Conservation (phyloP, 2,329 filamentous ascomycete species). For the Parastagonospora nodorum region DNA sequence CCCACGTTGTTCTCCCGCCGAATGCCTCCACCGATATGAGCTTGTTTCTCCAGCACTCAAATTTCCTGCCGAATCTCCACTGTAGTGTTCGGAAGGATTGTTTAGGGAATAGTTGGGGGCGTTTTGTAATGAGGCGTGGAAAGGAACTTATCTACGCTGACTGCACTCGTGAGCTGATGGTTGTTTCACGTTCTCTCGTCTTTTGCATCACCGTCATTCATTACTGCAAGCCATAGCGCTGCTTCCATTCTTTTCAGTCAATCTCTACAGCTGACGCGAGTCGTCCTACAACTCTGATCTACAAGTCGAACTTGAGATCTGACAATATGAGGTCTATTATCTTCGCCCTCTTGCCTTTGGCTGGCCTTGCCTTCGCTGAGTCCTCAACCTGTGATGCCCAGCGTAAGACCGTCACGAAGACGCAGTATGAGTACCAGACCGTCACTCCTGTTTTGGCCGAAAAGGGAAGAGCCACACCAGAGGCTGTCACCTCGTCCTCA, state of each 20-base stretch:
- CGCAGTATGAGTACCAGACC: slow-evolving; percentile 14
- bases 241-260: slow-evolving; percentile 28
- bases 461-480: neutral
- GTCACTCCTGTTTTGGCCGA: slow-evolving; percentile 11
- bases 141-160: slow-evolving; percentile 22
- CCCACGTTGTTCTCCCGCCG: slow-evolving; percentile 11
- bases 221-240: slow-evolving; percentile 36
- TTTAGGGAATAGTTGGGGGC: slow-evolving; percentile 14
- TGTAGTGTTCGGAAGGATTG: slow-evolving; percentile 11
- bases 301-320: too few relatives aligned
- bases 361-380: slow-evolving; percentile 31
- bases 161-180: slow-evolving; percentile 5
- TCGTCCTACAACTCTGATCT: neutral
- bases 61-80: slow-evolving; percentile 34
- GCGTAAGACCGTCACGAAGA: slow-evolving; percentile 23
- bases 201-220: slow-evolving; percentile 17
- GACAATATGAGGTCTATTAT: slow-evolving; percentile 32
- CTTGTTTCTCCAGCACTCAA: slow-evolving; percentile 23
- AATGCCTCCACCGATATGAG: slow-evolving; percentile 13
- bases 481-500: neutral
- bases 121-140: slow-evolving; percentile 20
- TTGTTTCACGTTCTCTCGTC: slow-evolving; percentile 13
- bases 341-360: slow-evolving; percentile 31
- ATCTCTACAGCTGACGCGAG: slow-evolving; percentile 3
- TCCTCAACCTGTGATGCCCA: slow-evolving; percentile 16